Evolutionary conservation across 345 rosid genomes (phyloP).

Genomic region (Trapa incisa): DNA sequence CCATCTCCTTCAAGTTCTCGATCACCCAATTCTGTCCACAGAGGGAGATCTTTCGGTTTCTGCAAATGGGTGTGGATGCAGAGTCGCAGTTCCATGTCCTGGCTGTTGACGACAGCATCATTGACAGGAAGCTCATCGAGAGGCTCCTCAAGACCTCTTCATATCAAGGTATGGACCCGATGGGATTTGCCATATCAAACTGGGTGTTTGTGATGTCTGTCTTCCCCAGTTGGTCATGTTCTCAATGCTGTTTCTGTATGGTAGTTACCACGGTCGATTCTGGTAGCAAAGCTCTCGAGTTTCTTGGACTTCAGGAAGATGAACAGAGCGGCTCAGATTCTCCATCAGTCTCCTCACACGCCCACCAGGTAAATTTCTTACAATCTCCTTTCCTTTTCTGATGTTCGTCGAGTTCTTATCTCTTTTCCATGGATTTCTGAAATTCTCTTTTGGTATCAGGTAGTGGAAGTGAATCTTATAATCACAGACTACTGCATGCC

Average conservation of each 20-base stretch:
- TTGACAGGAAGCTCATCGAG: conserved; percentile 81
- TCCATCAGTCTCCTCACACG: conserved; percentile 17
- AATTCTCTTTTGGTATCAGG: conserved; percentile 17
- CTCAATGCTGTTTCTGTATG: neutral
- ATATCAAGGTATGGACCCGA: conserved; percentile 44
- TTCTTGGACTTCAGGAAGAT: conserved; percentile 47
- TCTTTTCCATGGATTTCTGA: too few relatives aligned
- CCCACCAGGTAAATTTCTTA: conserved; percentile 8
- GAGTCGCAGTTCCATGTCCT: conserved; percentile 76
- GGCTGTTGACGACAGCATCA: conserved; percentile 81
- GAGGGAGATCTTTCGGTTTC: neutral
- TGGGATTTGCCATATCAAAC: neutral
- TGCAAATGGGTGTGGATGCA: conserved; percentile 47
- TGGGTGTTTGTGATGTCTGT: neutral
- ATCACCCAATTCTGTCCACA: too few relatives aligned
- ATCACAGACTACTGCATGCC: conserved; percentile 83
- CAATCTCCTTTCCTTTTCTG: too few relatives aligned
- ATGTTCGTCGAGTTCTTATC: too few relatives aligned
- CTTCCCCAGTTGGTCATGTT: neutral
- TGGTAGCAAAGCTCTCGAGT: conserved; percentile 54
- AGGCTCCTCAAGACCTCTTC: conserved; percentile 84
- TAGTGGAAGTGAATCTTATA: conserved; percentile 31
- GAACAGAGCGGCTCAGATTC: conserved; percentile 19
- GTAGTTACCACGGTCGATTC: conserved; percentile 73
- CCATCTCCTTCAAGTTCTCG: neutral